Evolutionary conservation across 2,329 filamentous ascomycete species (phyloP), one percentile per base, ranked within the genome.

Genomic region (Stachybotrys chlorohalonatus): DNA sequence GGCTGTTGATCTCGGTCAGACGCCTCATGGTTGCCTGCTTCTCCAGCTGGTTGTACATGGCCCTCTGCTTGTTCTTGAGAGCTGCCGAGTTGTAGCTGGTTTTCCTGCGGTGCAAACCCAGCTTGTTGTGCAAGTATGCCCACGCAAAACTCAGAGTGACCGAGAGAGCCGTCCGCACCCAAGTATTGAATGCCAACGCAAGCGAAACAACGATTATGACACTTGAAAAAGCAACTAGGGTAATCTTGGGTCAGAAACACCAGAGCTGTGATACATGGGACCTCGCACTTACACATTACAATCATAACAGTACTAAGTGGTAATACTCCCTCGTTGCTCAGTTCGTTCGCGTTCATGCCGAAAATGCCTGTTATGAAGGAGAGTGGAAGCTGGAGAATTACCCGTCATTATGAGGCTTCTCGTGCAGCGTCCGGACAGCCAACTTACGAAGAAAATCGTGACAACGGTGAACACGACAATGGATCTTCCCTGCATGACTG

Each of bases 401-500:
- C 47, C 24, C n/a, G n/a, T 16, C 6, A 50, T 50, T 31, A 31
- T 8, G 9, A 32, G 2, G 8, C 24, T 30, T 24, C 16, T 31
- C 24, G 6, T 11, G 24, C n/a, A 4, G 24, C 9, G 11, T 13
- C 24, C 11, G 11, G 11, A 7, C 15, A 45, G n/a, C 5, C n/a
- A 5, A 42, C 72, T 61, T 58, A 75, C 73, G 53, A 78, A 77
- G 45, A 76, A 62, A 45, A 77, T 76, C 0, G 75, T 77, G 1
- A 76, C 71, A 2, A 77, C 59, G 0, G 75, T 77, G 55, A 78
- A 77, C 1, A 74, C 64, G 65, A 78, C 72, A 50, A 78, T 73
- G 1, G 73, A 70, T 1, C 70, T 64, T 1, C 74, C 73, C 55
- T 78, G 75, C 3, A 66, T 66, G 5, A 73, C 68, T 0, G 68